Conservation (phyloP, 1,284 basidiomycete species). For the Thecaphora frezii region DNA sequence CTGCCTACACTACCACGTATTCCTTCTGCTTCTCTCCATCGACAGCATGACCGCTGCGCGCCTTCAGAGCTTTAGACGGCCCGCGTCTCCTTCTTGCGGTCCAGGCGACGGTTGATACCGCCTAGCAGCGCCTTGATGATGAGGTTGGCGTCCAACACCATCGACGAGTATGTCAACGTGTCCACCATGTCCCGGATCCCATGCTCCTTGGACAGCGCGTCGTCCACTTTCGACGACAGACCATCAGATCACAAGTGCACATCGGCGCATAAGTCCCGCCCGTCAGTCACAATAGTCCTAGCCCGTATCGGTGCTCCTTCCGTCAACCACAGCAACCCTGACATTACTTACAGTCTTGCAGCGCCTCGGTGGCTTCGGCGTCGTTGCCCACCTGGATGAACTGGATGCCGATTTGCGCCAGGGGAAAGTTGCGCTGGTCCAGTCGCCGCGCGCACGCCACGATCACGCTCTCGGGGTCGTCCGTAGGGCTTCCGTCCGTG, state of each 20-base stretch:
- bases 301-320: too few relatives aligned
- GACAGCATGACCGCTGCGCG: too few relatives aligned
- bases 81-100: conserved; percentile 10
- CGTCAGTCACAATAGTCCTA: too few relatives aligned
- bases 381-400: conserved; percentile 66
- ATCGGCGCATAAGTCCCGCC: too few relatives aligned
- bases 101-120: conserved; percentile 65
- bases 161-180: conserved; percentile 64
- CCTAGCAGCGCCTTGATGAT: conserved; percentile 65
- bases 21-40: too few relatives aligned
- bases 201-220: conserved; percentile 53
- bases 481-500: conserved; percentile 53
- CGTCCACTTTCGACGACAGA: conserved; percentile 63
- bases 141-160: conserved; percentile 61
- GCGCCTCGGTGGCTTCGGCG: conserved; percentile 62
- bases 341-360: conserved; percentile 60
- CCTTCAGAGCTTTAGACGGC: too few relatives aligned
- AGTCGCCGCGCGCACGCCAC: conserved; percentile 64
- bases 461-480: conserved; percentile 65
- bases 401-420: conserved; percentile 65
- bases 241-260: conserved; percentile 11
- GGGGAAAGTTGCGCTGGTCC: conserved; percentile 63
- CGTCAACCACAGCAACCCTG: too few relatives aligned
- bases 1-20: too few relatives aligned
- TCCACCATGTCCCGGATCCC: conserved; percentile 64